These are phyloP conservation scores for Colletotrichum shisoi DNA, from an alignment of 2,329 filamentous ascomycete species.

Conservation along the genomic window DNA sequence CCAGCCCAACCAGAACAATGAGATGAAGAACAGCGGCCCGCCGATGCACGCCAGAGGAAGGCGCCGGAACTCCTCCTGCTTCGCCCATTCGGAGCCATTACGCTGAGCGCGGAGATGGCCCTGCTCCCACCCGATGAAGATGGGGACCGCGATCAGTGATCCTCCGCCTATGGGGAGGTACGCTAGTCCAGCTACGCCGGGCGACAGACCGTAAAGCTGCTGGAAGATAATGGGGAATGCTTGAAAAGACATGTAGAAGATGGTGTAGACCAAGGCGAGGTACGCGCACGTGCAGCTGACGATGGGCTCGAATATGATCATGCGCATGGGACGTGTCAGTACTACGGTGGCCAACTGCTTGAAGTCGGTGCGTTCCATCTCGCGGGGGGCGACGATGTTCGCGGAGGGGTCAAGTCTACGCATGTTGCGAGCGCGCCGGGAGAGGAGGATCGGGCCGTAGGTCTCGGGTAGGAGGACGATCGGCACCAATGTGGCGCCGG, in stretches of 20 bases:
- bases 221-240: constrained; percentile 76
- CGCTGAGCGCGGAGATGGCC: constrained; percentile 41
- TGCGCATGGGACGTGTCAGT: constrained; percentile 73
- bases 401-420: constrained; percentile 62
- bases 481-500: constrained; percentile 66
- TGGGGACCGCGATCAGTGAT: constrained; percentile 62
- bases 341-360: constrained; percentile 72
- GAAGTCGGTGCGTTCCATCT: constrained; percentile 66
- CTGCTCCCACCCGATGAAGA: constrained; percentile 68
- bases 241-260: constrained; percentile 77
- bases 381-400: constrained; percentile 66
- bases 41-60: constrained; percentile 76
- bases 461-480: constrained; percentile 73
- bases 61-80: constrained; percentile 71
- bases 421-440: constrained; percentile 63
- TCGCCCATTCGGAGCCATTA: constrained; percentile 62
- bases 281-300: constrained; percentile 75
- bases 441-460: constrained; percentile 66
- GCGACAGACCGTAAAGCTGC: constrained; percentile 67
- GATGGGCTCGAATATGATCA: constrained; percentile 76
- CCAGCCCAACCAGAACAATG: constrained; percentile 70
- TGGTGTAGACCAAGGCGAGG: constrained; percentile 73
- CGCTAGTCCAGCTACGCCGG: constrained; percentile 70
- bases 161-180: constrained; percentile 75
- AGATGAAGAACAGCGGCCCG: constrained; percentile 67